These are phyloP conservation scores for Conticribra weissflogii DNA, from an alignment of 108 stramenopile genomes.

Conservation along the genomic window DNA sequence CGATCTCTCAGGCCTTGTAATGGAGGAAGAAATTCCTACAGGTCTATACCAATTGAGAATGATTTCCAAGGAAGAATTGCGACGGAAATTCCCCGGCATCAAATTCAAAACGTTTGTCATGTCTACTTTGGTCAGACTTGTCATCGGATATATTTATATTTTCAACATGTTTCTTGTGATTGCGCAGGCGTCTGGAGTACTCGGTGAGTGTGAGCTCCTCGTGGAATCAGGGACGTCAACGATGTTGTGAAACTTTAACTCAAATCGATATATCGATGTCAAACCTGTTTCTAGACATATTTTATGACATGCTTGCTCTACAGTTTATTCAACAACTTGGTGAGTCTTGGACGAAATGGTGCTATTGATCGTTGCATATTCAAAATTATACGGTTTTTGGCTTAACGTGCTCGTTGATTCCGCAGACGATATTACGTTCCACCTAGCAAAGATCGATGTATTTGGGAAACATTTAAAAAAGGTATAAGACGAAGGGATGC, in stretches of 20 bases:
- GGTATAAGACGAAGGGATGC: too few species aligned
- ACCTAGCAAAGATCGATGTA: not conserved
- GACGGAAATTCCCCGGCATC: not conserved
- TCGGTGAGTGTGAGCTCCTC: slow-evolving; percentile 1
- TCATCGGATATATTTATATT: slow-evolving; percentile 14
- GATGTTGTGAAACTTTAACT: too few species aligned
- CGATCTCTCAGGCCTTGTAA: slow-evolving; percentile 4
- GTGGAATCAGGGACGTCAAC: too few species aligned
- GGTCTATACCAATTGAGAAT: slow-evolving; percentile 11
- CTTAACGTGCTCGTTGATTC: too few species aligned
- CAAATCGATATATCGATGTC: not conserved
- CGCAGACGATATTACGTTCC: slow-evolving; percentile 1
- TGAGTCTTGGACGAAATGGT: not conserved
- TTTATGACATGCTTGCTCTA: slow-evolving; percentile 23
- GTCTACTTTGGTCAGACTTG: slow-evolving; percentile 9
- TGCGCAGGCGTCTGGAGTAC: slow-evolving; percentile 12
- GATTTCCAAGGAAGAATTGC: slow-evolving; percentile 21
- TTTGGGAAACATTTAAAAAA: not conserved
- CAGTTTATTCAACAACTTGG: slow-evolving; percentile 21
- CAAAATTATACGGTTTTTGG: too few species aligned
- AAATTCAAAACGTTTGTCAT: slow-evolving; percentile 8
- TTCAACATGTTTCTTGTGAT: slow-evolving; percentile 26
- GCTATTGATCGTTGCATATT: not conserved
- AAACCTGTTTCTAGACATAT: slow-evolving; percentile 1
- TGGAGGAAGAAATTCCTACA: slow-evolving; percentile 44